These are phyloP conservation scores for Calonectria leucothoes DNA, from an alignment of 2,329 filamentous ascomycete genomes.

Conservation along the genomic window DNA sequence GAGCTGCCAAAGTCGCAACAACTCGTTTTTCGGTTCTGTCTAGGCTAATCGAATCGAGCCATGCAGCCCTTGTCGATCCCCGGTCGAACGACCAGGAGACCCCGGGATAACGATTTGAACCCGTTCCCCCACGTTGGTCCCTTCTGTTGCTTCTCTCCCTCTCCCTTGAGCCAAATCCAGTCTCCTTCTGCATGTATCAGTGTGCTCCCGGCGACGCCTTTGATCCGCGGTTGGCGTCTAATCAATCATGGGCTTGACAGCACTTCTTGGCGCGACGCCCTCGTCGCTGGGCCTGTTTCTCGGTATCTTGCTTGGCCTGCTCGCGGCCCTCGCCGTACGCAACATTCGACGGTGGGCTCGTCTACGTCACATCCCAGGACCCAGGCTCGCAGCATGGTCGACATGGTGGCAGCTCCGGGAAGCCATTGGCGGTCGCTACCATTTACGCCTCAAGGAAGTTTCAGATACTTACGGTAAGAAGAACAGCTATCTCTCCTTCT, in stretches of 20 bases:
- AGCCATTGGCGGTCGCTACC: constrained; percentile 43
- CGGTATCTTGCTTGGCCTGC: background rate
- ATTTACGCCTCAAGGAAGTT: constrained; percentile 39
- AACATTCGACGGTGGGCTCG: constrained; percentile 40
- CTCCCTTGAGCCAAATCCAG: background rate
- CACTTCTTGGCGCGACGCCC: background rate
- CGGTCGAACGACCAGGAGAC: background rate
- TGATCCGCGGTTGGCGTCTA: background rate
- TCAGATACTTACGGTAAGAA: constrained; percentile 40
- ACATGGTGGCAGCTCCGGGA: constrained; percentile 44
- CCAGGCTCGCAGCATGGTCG: constrained; percentile 39
- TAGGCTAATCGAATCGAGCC: background rate
- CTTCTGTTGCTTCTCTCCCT: background rate
- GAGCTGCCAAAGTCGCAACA: background rate
- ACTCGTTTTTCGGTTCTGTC: background rate
- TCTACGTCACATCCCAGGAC: constrained; percentile 44
- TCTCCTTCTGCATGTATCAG: background rate
- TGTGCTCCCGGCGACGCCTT: background rate
- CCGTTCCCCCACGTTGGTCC: constrained; percentile 7
- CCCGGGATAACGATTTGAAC: background rate
- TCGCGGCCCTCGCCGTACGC: background rate
- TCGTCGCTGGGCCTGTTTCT: constrained; percentile 2
- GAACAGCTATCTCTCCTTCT: fast-evolving
- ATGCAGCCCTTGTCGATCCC: constrained; percentile 11
- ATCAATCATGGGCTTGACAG: constrained; percentile 29